These are phyloP conservation scores for Apiospora arundinis DNA, from an alignment of 2,329 filamentous ascomycete species.

Conservation along the genomic window DNA sequence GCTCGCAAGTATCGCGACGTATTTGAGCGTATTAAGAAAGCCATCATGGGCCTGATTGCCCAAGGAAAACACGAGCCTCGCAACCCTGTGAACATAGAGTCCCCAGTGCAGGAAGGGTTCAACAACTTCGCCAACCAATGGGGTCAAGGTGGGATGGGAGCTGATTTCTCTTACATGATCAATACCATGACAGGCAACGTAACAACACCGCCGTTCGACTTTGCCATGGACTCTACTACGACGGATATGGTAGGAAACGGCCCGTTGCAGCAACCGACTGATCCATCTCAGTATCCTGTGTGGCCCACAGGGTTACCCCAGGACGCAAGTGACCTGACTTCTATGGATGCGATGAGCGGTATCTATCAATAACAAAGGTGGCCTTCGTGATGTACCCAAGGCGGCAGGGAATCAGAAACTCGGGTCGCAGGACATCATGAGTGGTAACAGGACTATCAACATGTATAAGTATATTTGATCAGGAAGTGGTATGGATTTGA, in stretches of 20 bases:
- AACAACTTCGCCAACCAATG: slow-evolving; percentile 32
- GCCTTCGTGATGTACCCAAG: no score
- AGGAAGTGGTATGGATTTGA: neutral
- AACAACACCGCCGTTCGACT: slow-evolving; percentile 25
- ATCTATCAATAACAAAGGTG: slow-evolving; percentile 22
- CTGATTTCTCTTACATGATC: slow-evolving; percentile 40
- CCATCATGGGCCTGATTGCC: slow-evolving; percentile 35
- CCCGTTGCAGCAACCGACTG: neutral
- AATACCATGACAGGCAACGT: slow-evolving; percentile 38
- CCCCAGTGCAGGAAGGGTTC: slow-evolving; percentile 35
- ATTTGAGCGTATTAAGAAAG: slow-evolving; percentile 40
- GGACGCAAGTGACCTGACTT: slow-evolving; percentile 1
- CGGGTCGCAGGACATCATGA: neutral
- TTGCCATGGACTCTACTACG: slow-evolving; percentile 23
- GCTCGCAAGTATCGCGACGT: slow-evolving; percentile 41
- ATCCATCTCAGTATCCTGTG: slow-evolving; percentile 18
- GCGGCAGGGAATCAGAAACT: neutral
- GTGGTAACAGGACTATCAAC: neutral
- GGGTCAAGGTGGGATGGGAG: slow-evolving; percentile 30
- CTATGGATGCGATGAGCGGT: slow-evolving; percentile 25
- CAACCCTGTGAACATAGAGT: slow-evolving; percentile 36
- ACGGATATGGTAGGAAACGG: slow-evolving; percentile 12
- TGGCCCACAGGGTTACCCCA: slow-evolving; percentile 23
- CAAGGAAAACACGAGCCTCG: slow-evolving; percentile 39
- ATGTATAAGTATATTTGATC: neutral